phyloP scores from a whole-genome alignment of 2,329 filamentous ascomycete genomes.

The Epichloe typhina region DNA sequence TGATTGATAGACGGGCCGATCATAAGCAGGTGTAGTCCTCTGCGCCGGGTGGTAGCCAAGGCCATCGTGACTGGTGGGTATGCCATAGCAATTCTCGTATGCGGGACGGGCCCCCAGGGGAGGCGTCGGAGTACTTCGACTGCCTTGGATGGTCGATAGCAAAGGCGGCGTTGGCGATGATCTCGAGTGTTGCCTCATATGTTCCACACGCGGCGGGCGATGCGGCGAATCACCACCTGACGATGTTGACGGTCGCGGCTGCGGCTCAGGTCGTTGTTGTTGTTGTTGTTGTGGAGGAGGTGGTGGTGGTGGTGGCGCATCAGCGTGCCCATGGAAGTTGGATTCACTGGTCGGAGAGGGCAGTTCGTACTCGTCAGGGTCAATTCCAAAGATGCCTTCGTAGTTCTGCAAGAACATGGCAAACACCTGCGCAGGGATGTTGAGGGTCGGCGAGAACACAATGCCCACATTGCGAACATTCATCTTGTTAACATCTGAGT shows the following conservation, averaged over 20 bases:
- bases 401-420: conserved; percentile 89
- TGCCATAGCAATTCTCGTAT: conserved; percentile 30
- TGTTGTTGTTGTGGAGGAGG: not conserved
- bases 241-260: conserved; percentile 35
- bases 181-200: conserved; percentile 17
- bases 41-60: conserved; percentile 9
- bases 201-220: conserved; percentile 27
- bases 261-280: conserved; percentile 18
- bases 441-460: conserved; percentile 92
- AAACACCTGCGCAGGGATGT: conserved; percentile 90
- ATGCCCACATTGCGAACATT: conserved; percentile 95
- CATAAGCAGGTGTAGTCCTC: conserved; percentile 21
- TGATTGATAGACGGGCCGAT: conserved; percentile 23
- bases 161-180: conserved; percentile 39
- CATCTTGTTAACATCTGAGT: conserved; percentile 91
- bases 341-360: conserved; percentile 30
- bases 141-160: conserved; percentile 16
- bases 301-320: conserved; percentile 11
- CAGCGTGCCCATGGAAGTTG: conserved; percentile 20
- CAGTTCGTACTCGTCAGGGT: conserved; percentile 50
- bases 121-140: conserved; percentile 31
- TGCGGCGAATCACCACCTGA: conserved; percentile 37
- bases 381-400: conserved; percentile 66
- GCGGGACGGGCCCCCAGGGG: conserved; percentile 24
- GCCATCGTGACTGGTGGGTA: conserved; percentile 14